Evolutionary conservation across 331 rosid genomes (phyloP).

Genomic region (Rosa hybrid): DNA sequence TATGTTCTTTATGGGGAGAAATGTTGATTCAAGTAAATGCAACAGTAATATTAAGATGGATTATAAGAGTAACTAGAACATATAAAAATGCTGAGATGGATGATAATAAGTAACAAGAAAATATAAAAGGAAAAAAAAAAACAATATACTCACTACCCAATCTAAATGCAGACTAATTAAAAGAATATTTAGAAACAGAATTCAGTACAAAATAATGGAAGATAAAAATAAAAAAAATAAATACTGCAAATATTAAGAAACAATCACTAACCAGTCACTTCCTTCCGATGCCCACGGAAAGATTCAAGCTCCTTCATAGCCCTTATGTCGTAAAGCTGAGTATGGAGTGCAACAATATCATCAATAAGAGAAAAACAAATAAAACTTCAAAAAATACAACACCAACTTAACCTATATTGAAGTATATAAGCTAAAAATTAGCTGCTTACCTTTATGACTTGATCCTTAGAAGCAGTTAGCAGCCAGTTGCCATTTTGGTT

Average conservation of each 20-base stretch:
- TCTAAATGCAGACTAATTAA: not conserved
- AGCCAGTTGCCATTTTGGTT: slow-evolving; percentile 94
- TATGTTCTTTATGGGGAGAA: not conserved
- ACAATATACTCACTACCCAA: not conserved
- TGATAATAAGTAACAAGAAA: not conserved
- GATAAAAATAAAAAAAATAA: not conserved
- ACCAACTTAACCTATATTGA: not conserved
- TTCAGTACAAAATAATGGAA: not conserved
- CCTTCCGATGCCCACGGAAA: slow-evolving; percentile 96
- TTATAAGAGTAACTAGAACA: not conserved
- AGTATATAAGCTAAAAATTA: slow-evolving; percentile 9
- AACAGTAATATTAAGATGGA: not conserved
- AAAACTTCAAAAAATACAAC: not conserved
- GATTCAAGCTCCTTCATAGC: slow-evolving; percentile 99
- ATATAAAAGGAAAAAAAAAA: not conserved
- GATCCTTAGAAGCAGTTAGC: slow-evolving; percentile 86
- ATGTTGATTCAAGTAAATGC: not conserved
- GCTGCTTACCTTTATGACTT: slow-evolving; percentile 62
- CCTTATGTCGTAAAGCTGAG: slow-evolving; percentile 94
- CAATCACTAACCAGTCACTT: slow-evolving; percentile 75
- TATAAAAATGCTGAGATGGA: not conserved
- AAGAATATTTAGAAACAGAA: not conserved
- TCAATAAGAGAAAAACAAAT: slow-evolving; percentile 11
- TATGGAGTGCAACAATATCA: slow-evolving; percentile 22
- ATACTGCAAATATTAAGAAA: not conserved